phyloP scores from a whole-genome alignment of 2,329 filamentous ascomycete species.

The Fusarium subtropicale region DNA sequence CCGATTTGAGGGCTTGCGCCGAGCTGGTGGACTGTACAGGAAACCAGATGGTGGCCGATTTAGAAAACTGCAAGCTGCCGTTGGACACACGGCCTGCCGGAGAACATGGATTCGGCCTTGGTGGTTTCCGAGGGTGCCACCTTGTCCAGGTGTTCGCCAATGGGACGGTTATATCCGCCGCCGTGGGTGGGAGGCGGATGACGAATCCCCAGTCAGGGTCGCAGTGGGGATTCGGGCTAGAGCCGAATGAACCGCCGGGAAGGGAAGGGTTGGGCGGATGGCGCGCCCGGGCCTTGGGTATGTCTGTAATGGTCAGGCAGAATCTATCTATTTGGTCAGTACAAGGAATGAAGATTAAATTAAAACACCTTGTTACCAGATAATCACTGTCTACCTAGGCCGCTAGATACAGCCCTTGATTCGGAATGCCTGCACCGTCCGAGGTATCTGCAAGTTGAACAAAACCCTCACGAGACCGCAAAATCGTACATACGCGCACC shows the following conservation, averaged over 20 bases:
- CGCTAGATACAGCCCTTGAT: constrained; percentile 2
- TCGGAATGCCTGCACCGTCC: constrained; percentile 8
- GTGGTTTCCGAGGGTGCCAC: constrained; percentile 46
- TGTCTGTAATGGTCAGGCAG: constrained; percentile 14
- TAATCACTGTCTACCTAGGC: background rate
- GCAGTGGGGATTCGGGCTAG: constrained; percentile 52
- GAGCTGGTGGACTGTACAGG: constrained; percentile 42
- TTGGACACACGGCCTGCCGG: constrained; percentile 42
- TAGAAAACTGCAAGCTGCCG: constrained; percentile 47
- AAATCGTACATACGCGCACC: constrained; percentile 25
- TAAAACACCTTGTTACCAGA: constrained; percentile 11
- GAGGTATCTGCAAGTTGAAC: constrained; percentile 2
- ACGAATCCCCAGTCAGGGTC: constrained; percentile 51
- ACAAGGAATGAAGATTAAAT: constrained; percentile 29
- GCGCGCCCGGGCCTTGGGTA: constrained; percentile 39
- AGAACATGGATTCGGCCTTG: constrained; percentile 42
- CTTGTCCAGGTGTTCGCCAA: constrained; percentile 50
- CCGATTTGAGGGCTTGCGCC: constrained; percentile 49
- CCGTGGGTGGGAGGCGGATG: constrained; percentile 48
- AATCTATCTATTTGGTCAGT: constrained; percentile 47
- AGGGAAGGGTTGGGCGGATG: constrained; percentile 44
- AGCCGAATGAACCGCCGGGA: constrained; percentile 55
- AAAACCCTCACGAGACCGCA: constrained; percentile 12
- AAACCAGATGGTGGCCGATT: constrained; percentile 31
- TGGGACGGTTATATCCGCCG: constrained; percentile 51